phyloP scores from a whole-genome alignment of 495 filamentous ascomycete species.

The Peziza echinospora region DNA sequence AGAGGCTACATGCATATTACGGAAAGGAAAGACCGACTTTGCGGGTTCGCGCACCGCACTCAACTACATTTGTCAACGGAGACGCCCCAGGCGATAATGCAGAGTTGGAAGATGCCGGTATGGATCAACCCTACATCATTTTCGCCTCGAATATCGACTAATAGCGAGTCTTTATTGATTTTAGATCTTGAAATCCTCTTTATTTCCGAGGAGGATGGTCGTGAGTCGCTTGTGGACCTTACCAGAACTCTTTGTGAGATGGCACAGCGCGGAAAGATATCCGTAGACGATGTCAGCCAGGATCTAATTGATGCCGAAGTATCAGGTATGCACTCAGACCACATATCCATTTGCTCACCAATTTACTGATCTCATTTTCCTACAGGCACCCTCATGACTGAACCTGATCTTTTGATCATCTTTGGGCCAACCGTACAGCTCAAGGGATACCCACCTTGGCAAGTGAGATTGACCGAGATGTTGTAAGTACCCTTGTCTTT shows the following conservation, averaged over 20 bases:
- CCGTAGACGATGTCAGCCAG: constrained; percentile 50
- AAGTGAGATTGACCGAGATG: constrained; percentile 83
- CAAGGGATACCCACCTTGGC: constrained; percentile 91
- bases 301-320: constrained; percentile 86
- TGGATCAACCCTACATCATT: constrained; percentile 12
- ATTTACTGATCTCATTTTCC: too few species aligned
- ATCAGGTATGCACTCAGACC: constrained; percentile 25
- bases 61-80: constrained; percentile 29
- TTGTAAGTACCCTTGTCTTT: constrained; percentile 24
- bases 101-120: background rate
- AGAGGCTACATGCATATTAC: constrained; percentile 66
- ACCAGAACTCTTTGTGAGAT: constrained; percentile 89
- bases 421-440: constrained; percentile 64
- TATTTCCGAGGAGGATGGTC: constrained; percentile 67
- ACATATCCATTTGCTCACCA: too few species aligned
- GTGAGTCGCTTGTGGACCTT: constrained; percentile 80
- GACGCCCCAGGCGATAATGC: constrained; percentile 12
- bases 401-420: constrained; percentile 74
- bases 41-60: constrained; percentile 55
- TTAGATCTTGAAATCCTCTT: constrained; percentile 55
- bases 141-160: too few species aligned
- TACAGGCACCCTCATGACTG: constrained; percentile 41
- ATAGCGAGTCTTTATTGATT: too few species aligned
- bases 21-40: constrained; percentile 46
- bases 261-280: constrained; percentile 71